Evolutionary conservation across 345 rosid genomes (phyloP).

Genomic region (Arabis alpina): DNA sequence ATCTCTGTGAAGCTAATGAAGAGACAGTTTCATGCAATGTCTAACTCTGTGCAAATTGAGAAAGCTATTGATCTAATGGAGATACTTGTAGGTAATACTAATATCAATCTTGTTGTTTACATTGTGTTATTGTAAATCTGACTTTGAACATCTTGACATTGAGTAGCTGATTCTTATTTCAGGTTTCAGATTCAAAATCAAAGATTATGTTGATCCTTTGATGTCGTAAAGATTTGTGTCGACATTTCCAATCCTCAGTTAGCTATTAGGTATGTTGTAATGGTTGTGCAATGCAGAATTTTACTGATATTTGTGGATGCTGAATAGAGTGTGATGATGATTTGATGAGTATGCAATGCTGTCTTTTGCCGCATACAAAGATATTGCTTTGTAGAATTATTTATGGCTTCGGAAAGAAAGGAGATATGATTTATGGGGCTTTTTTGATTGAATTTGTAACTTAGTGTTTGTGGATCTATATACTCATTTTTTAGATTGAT

Average conservation of each 20-base stretch:
- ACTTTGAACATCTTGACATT: slow-evolving; percentile 23
- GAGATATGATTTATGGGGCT: no score
- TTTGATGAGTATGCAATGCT: slow-evolving; percentile 45
- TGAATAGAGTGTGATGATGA: slow-evolving; percentile 22
- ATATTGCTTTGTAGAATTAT: slow-evolving; percentile 67
- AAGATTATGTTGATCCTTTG: slow-evolving; percentile 64
- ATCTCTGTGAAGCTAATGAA: slow-evolving; percentile 51
- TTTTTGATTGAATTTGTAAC: no score
- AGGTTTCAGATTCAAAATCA: slow-evolving; percentile 70
- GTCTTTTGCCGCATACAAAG: slow-evolving; percentile 75
- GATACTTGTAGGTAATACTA: slow-evolving; percentile 65
- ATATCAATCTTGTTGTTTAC: no score
- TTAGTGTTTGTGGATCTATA: no score
- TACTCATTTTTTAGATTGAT: no score
- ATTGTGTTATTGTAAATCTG: slow-evolving; percentile 39
- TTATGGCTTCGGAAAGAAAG: slow-evolving; percentile 72
- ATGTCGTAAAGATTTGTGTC: slow-evolving; percentile 61
- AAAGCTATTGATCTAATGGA: slow-evolving; percentile 65
- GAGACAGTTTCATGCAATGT: slow-evolving; percentile 59
- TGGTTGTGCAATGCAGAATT: slow-evolving; percentile 6
- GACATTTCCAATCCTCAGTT: slow-evolving; percentile 56
- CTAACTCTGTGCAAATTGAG: slow-evolving; percentile 55
- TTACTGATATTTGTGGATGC: background rate
- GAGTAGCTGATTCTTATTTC: slow-evolving; percentile 37
- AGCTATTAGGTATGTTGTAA: slow-evolving; percentile 68